These are phyloP conservation scores for Tuber aestivum DNA, from an alignment of 495 filamentous ascomycete genomes.

Conservation along the genomic window DNA sequence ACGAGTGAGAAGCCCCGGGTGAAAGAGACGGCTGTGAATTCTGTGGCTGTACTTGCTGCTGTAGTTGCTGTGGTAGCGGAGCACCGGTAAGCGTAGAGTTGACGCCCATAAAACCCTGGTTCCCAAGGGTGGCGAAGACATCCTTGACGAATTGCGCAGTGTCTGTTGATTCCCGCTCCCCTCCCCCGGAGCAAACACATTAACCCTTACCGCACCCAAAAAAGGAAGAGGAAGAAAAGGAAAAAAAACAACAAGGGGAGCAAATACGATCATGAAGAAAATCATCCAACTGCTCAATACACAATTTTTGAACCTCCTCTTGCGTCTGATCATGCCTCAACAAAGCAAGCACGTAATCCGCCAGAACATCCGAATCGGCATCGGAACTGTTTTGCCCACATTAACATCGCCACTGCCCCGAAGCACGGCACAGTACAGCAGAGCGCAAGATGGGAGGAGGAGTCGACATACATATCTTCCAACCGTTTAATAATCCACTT, in stretches of 20 bases:
- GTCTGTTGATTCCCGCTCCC: constrained; percentile 53
- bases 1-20: background rate
- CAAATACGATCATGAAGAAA: constrained; percentile 74
- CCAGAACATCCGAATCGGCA: constrained; percentile 89
- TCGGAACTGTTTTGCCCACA: constrained; percentile 61
- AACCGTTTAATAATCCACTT: constrained; percentile 84
- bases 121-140: constrained; percentile 66
- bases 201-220: background rate
- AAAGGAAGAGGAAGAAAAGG: constrained; percentile 9
- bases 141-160: constrained; percentile 74
- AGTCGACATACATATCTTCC: constrained; percentile 70
- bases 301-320: constrained; percentile 66
- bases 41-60: constrained; percentile 37
- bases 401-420: background rate
- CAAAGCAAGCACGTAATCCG: constrained; percentile 92
- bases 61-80: constrained; percentile 18
- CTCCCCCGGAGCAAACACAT: background rate
- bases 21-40: constrained; percentile 35
- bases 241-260: background rate
- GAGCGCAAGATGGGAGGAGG: background rate
- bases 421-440: background rate
- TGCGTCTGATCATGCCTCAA: constrained; percentile 70
- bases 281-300: constrained; percentile 73
- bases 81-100: constrained; percentile 46
- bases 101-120: constrained; percentile 57